A percentile compares a stretch with the other conserved stretches of the same genome.
These are phyloP conservation scores for Pyrenophora tritici-repentis DNA, from an alignment of 2,329 filamentous ascomycete genomes.

Conservation along the genomic window DNA sequence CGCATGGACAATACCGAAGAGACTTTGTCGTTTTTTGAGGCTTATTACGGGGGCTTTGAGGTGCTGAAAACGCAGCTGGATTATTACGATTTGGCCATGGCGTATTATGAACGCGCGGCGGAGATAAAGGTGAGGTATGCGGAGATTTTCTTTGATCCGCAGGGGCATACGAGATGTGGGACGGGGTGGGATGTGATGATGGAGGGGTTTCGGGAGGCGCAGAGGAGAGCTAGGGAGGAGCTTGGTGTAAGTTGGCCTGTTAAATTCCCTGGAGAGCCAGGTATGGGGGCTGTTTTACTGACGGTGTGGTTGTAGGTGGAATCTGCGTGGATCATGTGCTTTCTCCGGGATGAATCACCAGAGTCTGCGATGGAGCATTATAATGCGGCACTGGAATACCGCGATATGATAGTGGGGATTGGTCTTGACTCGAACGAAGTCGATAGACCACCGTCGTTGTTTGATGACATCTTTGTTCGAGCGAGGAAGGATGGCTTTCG, in stretches of 20 bases:
- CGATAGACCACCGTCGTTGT: conserved; percentile 22
- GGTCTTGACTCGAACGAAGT: conserved; percentile 57
- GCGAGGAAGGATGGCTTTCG: conserved; percentile 52
- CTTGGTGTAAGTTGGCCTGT: conserved; percentile 2
- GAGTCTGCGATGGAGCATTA: conserved; percentile 42
- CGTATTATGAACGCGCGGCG: conserved; percentile 42
- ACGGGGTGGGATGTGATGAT: conserved; percentile 41
- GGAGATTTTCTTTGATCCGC: conserved; percentile 53
- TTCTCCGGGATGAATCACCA: conserved; percentile 50
- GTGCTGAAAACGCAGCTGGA: conserved; percentile 44
- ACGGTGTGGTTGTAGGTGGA: conserved; percentile 1
- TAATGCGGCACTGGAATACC: conserved; percentile 34
- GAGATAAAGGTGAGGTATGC: conserved; percentile 50
- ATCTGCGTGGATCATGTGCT: conserved; percentile 51
- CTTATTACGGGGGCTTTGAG: conserved; percentile 33
- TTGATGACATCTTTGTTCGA: neutral
- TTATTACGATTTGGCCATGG: conserved; percentile 51
- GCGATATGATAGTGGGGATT: conserved; percentile 52
- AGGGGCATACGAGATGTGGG: conserved; percentile 50
- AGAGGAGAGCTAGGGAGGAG: conserved; percentile 25
- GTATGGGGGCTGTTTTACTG: too few species aligned
- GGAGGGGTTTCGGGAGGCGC: conserved; percentile 34
- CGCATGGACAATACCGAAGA: conserved; percentile 20
- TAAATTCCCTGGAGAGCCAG: too few species aligned
- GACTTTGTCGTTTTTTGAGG: conserved; percentile 28